A percentile compares a stretch with the other conserved stretches of the same genome.
Evolutionary conservation across 2,329 filamentous ascomycete species (phyloP).

Genomic region (Byssochlamys sp.): DNA sequence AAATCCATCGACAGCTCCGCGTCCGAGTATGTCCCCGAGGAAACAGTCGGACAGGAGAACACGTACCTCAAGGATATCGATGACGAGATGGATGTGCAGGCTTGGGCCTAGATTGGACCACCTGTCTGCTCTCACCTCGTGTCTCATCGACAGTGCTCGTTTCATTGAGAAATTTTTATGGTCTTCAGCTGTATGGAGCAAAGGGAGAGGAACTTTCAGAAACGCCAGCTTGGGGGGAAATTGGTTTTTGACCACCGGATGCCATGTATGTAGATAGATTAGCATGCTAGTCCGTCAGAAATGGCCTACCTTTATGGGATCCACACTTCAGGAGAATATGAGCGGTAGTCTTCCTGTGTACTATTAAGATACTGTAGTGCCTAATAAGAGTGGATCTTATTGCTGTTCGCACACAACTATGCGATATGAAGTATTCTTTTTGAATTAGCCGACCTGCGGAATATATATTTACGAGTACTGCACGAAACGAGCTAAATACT

Average conservation of each 20-base stretch:
- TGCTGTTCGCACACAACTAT: too few relatives aligned
- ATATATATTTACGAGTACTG: too few relatives aligned
- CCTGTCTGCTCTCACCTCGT: neutral
- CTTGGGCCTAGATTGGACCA: neutral
- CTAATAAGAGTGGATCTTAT: too few relatives aligned
- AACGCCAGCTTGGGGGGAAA: neutral
- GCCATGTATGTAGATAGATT: neutral
- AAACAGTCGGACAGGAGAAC: neutral
- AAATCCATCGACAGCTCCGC: slow-evolving; percentile 11
- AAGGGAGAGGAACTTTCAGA: too few relatives aligned
- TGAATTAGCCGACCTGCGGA: too few relatives aligned
- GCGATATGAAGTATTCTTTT: too few relatives aligned
- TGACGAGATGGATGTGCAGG: slow-evolving; percentile 4
- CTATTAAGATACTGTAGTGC: too few relatives aligned
- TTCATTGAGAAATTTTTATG: too few relatives aligned
- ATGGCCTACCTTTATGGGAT: neutral
- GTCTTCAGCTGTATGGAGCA: too few relatives aligned
- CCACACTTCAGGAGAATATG: neutral
- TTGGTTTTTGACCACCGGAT: neutral
- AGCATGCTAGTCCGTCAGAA: neutral
- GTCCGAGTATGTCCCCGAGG: slow-evolving; percentile 13
- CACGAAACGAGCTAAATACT: too few relatives aligned
- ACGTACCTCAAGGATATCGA: neutral
- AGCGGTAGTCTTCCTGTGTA: neutral
- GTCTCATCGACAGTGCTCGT: neutral